Evolutionary conservation across 164 flowering plant species (phyloP).

Genomic region (Magnolia officinalis): DNA sequence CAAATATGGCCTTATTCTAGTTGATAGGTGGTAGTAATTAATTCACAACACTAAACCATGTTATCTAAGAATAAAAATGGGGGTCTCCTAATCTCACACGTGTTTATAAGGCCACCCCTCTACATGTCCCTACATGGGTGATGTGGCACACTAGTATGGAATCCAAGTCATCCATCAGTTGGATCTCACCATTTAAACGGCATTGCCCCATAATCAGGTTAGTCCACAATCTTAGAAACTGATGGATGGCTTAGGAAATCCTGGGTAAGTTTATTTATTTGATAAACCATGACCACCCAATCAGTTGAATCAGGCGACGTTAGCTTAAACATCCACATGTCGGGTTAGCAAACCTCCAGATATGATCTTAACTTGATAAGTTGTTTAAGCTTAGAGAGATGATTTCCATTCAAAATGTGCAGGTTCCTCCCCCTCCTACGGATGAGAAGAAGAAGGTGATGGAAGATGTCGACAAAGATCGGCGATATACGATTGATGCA

Average conservation of each 20-base stretch:
- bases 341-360: background rate
- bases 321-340: background rate
- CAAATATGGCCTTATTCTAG: background rate
- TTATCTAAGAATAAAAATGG: too few relatives aligned
- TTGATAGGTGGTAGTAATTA: background rate
- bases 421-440: slow-evolving; percentile 63
- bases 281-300: background rate
- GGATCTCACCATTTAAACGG: background rate
- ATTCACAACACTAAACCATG: too few relatives aligned
- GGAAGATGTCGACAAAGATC: slow-evolving; percentile 76
- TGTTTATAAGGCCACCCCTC: background rate
- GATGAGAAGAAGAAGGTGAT: slow-evolving; percentile 77
- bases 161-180: background rate
- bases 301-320: too few relatives aligned
- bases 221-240: background rate
- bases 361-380: background rate
- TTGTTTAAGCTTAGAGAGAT: background rate
- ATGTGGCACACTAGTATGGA: background rate
- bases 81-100: background rate
- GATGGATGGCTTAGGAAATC: background rate
- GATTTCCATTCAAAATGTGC: slow-evolving; percentile 6
- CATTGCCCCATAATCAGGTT: background rate
- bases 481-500: slow-evolving; percentile 83
- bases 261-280: background rate
- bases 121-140: too few relatives aligned